Evolutionary conservation across 345 rosid species (phyloP).

Genomic region (Noccaea caerulescens): DNA sequence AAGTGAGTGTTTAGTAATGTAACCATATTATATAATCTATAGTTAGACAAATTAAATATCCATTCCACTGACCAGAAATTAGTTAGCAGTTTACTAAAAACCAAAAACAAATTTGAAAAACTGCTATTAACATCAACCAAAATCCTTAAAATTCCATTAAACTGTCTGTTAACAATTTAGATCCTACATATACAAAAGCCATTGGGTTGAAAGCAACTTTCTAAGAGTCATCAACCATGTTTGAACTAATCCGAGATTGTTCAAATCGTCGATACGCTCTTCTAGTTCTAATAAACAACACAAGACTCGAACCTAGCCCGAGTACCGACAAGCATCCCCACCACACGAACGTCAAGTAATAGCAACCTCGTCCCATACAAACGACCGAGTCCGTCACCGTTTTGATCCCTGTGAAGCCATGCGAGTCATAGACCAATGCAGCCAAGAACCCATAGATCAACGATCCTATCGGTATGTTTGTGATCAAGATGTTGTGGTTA

Average conservation of each 20-base stretch:
- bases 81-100: too few relatives aligned
- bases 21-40: background rate
- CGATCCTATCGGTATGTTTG: conserved; percentile 92
- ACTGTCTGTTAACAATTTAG: conserved; percentile 12
- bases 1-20: conserved; percentile 17
- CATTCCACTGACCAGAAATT: too few relatives aligned
- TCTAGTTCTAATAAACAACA: conserved; percentile 81
- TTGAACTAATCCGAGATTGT: conserved; percentile 51
- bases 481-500: conserved; percentile 91
- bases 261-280: conserved; percentile 82
- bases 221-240: conserved; percentile 28
- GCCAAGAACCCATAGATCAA: conserved; percentile 82
- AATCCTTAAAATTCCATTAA: conserved; percentile 6
- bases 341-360: conserved; percentile 76
- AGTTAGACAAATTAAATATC: background rate
- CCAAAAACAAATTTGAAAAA: too few relatives aligned
- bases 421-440: conserved; percentile 75
- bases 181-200: conserved; percentile 29
- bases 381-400: conserved; percentile 39
- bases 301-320: conserved; percentile 68
- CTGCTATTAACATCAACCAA: background rate
- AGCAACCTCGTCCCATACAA: conserved; percentile 86
- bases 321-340: conserved; percentile 86
- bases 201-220: background rate
- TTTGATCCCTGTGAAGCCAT: conserved; percentile 40